Evolutionary conservation across 2,329 filamentous ascomycete species (phyloP).

Genomic region (Diaporthe citriasiana): DNA sequence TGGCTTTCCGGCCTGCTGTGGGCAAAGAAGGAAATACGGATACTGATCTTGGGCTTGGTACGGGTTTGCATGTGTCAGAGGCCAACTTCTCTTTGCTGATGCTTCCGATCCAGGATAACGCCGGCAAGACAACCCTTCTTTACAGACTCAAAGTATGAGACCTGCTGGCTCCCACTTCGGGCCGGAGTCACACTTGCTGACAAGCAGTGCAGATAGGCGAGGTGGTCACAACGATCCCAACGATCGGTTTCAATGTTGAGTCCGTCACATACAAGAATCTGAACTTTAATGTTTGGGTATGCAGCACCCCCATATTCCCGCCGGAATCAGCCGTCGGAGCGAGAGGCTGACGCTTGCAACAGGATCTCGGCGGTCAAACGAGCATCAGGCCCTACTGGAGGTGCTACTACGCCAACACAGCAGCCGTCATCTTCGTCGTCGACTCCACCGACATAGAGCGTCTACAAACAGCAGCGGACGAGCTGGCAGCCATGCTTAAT

Average conservation of each 20-base stretch:
- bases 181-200: constrained; percentile 34
- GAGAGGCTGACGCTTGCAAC: constrained; percentile 42
- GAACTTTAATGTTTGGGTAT: constrained; percentile 98
- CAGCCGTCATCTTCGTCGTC: constrained; percentile 98
- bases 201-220: constrained; percentile 82
- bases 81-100: constrained; percentile 34
- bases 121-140: constrained; percentile 95
- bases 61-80: constrained; percentile 38
- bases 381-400: constrained; percentile 98
- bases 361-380: constrained; percentile 98
- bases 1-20: constrained; percentile 82
- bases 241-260: constrained; percentile 99
- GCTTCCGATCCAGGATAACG: constrained; percentile 80
- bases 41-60: constrained; percentile 94
- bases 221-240: constrained; percentile 98
- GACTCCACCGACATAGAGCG: constrained; percentile 98
- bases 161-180: background rate
- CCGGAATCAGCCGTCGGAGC: constrained; percentile 33
- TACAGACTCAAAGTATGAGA: constrained; percentile 89
- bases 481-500: constrained; percentile 94
- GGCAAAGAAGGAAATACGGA: constrained; percentile 97
- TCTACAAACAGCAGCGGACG: constrained; percentile 91
- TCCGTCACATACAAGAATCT: constrained; percentile 98
- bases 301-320: constrained; percentile 47
- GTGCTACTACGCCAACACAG: constrained; percentile 99